Evolutionary conservation across 768 basidiomycete species (phyloP), one percentile per base, ranked within the genome.

Genomic region (Rhodotorula kratochvilovae): DNA sequence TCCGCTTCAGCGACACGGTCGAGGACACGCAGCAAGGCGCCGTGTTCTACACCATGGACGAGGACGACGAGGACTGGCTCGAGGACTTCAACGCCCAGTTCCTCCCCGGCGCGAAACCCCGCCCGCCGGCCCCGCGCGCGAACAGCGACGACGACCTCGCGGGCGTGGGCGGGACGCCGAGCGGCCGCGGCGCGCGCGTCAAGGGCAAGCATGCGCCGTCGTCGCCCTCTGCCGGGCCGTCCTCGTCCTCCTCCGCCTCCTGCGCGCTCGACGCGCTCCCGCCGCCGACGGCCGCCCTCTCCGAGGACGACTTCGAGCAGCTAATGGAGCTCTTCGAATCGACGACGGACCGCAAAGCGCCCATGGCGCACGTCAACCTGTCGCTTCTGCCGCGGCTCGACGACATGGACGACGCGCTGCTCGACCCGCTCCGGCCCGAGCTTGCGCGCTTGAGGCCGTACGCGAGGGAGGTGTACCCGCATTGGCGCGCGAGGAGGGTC

Each of bases 261-360:
- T 57, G 48, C 21, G 35, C 16, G 42, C 75, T 31, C 76, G 72
- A 31, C 67, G 73, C 25, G 36, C 33, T 66, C 27, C 50, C 70
- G 17, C 36, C 55, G 1, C 64, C 64, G 39, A 63, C 61, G 0
- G 29, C 36, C 2, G 81, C 84, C 64, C 89, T 98, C 68, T 84
- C 87, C 6, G 94, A 96, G 78, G 92, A 96, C 76, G 89, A 92
- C 76, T 95, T 98, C 72, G 96, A 99, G 80, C 84, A 93, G 72
- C 87, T 95, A 67, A 95, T 97, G 92, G 91, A 91, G 31, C 80
- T 98, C 59, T 88, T 95, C 77, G 96, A 99, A 83, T 90, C 89
- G 78, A 84, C 89, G 55, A 91, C 93, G 0, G 90, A 94, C 74
- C 90, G 92, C 77, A 90, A 88, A 79, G 88, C 89, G 0, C 92